Conservation (phyloP, 1,284 basidiomycete species). For the Somion occarium region DNA sequence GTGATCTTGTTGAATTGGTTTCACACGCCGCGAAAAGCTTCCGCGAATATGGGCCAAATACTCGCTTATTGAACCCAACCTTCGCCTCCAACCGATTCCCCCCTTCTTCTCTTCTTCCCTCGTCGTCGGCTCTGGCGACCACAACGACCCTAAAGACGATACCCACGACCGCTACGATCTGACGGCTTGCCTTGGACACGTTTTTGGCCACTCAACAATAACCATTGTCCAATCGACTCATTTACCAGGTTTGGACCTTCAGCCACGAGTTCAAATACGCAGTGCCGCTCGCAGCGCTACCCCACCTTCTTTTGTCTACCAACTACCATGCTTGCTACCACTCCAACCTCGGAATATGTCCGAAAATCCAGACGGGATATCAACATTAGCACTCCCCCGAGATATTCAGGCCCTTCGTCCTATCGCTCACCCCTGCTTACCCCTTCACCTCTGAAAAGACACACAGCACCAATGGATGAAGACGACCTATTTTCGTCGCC, state of each 20-base stretch:
- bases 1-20: conserved; percentile 35
- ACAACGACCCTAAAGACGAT: conserved; percentile 17
- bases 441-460: conserved; percentile 51
- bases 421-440: conserved; percentile 56
- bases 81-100: conserved; percentile 17
- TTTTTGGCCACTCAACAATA: conserved; percentile 8
- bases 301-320: conserved; percentile 25
- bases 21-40: conserved; percentile 25
- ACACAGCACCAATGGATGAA: conserved; percentile 24
- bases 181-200: background rate
- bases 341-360: conserved; percentile 30
- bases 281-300: conserved; percentile 18
- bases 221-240: conserved; percentile 6
- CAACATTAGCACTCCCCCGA: conserved; percentile 34
- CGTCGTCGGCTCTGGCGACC: conserved; percentile 16
- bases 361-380: conserved; percentile 29
- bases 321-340: conserved; percentile 32
- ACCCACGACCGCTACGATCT: conserved; percentile 10
- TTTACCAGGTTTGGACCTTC: conserved; percentile 11
- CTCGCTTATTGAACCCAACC: background rate
- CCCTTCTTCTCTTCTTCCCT: conserved; percentile 10
- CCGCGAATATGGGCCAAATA: conserved; percentile 18
- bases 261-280: conserved; percentile 13
- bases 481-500: conserved; percentile 57
- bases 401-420: conserved; percentile 25